These are phyloP conservation scores for Cardiosporidium cionae DNA, from an alignment of 169 alveolate genomes.

Conservation along the genomic window DNA sequence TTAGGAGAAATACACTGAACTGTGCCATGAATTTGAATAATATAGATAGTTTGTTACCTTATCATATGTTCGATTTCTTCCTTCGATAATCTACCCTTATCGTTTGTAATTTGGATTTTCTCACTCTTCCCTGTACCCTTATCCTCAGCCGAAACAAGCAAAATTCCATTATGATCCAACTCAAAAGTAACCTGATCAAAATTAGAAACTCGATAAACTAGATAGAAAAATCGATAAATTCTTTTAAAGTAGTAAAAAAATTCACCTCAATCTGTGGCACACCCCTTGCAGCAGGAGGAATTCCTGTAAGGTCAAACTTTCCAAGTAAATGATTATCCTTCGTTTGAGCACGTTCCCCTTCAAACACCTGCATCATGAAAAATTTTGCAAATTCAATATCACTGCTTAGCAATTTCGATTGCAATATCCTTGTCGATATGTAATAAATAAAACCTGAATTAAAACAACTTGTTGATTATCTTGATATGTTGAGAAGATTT, in stretches of 20 bases:
- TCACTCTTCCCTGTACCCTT: conserved; percentile 87
- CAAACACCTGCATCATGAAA: conserved; percentile 63
- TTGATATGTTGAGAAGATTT: conserved; percentile 87
- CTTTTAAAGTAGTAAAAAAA: no score
- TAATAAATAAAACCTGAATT: conserved; percentile 49
- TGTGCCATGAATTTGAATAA: neutral
- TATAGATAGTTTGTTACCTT: no score
- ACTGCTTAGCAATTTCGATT: neutral
- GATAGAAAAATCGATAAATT: no score
- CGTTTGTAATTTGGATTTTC: conserved; percentile 89
- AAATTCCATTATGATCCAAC: conserved; percentile 87
- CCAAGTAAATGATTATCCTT: conserved; percentile 90
- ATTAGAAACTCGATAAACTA: conserved; percentile 3
- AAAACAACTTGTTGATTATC: conserved; percentile 90
- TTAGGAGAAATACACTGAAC: neutral
- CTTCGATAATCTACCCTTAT: conserved; percentile 83
- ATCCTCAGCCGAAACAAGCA: conserved; percentile 87
- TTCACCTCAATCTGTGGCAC: conserved; percentile 85
- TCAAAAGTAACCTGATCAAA: no score
- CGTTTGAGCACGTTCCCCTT: conserved; percentile 95
- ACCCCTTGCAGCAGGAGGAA: conserved; percentile 92
- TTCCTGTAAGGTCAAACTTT: conserved; percentile 87
- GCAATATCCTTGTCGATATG: neutral
- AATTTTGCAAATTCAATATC: neutral
- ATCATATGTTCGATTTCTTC: conserved; percentile 89